These are phyloP conservation scores for Scenedesmus sp. DNA, from an alignment of 163 green algal species.

Conservation along the genomic window DNA sequence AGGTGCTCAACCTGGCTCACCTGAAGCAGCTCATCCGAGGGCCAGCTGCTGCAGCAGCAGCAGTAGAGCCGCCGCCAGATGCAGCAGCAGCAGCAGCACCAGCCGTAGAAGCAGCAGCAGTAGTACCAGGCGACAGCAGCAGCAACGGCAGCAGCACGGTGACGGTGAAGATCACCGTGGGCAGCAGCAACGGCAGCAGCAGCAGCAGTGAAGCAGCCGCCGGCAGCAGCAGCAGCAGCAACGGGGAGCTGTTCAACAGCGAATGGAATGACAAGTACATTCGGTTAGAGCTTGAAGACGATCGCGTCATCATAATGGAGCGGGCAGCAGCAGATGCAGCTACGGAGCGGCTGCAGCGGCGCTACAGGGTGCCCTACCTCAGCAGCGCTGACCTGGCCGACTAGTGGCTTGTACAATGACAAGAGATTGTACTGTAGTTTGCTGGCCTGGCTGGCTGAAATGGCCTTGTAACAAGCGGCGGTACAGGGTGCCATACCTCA, in stretches of 20 bases:
- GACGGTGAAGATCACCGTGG: background rate
- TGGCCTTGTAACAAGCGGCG: background rate
- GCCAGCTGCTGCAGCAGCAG: background rate
- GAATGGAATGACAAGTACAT: constrained; percentile 55
- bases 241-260: background rate
- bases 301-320: constrained; percentile 55
- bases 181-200: constrained; percentile 1
- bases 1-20: constrained; percentile 75
- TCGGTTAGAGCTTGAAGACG: constrained; percentile 48
- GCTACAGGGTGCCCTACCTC: constrained; percentile 49
- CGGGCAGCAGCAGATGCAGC: constrained; percentile 32
- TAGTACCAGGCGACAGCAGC: background rate
- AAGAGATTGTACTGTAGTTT: background rate
- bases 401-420: background rate
- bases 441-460: background rate
- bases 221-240: background rate
- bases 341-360: constrained; percentile 46
- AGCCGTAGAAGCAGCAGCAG: constrained; percentile 15
- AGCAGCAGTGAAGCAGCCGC: background rate
- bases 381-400: constrained; percentile 48
- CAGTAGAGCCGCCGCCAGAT: constrained; percentile 21
- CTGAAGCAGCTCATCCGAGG: constrained; percentile 59
- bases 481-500: constrained; percentile 15
- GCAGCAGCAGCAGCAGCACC: background rate
- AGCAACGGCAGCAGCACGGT: background rate